Evolutionary conservation across 75 land plant genomes (phyloP), one percentile per base, ranked within the genome.

Genomic region (Isoetes taiwanensis): DNA sequence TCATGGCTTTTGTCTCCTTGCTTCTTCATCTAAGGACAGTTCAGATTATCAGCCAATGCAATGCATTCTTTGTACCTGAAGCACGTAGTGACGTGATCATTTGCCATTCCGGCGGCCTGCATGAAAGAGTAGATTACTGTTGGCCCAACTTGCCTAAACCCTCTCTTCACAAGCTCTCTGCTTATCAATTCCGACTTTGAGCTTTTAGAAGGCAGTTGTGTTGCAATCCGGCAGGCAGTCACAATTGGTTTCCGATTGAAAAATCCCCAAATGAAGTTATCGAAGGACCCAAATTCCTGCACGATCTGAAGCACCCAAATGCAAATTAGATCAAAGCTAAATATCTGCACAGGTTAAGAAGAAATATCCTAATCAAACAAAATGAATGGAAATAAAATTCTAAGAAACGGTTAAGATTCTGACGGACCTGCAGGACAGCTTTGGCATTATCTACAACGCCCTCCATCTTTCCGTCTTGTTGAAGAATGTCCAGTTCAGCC

Each of bases 101-200:
- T 80, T 0, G 80, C 76, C 71, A 91, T 52, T 14, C 97, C 97
- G 9, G 87, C 72, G 14, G 94, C 91, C 53, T 91, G 97, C 94
- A 91, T 91, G 78, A 86, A 83, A 3, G 97, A 76, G 48, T 83
- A 66, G 12, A 80, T 78, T 42, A 87, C 86, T 46, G 85, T 85
- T 20, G 97, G 97, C 4, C 94, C 93, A 0, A 80, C 97, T 6
- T 83, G 67, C n/a, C 94, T 60, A 54, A 91, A 91, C 2, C 93
- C 93, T 28, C 78, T 64, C 58, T 70, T 73, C 41, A 91, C 20
- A n/a, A 91, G 65, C 29, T 91, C 97, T 71, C 60, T 83, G 84
- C 97, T 91, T 1, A 91, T 78, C 33, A 65, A 64, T 35, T 86
- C 94, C 29, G 97, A 71, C 61, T 86, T 91, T 32, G 97, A 75